phyloP scores from a whole-genome alignment of 2,329 filamentous ascomycete genomes.

The Penicillium aurantiogriseum region DNA sequence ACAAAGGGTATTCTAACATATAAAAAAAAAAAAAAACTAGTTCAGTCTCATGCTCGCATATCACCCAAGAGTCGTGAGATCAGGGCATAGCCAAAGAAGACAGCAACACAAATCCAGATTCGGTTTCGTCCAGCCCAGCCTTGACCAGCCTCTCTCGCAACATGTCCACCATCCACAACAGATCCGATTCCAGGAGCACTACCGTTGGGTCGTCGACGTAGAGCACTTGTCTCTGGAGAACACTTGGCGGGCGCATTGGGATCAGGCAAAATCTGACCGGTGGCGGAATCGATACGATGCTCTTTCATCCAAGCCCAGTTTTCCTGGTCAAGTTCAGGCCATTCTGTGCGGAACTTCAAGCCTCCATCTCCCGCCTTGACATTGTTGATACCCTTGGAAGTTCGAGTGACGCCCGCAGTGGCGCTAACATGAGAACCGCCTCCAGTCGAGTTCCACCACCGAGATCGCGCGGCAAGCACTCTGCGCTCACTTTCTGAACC shows the following conservation, averaged over 20 bases:
- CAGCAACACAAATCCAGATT: slow-evolving; percentile 65
- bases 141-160: slow-evolving; percentile 72
- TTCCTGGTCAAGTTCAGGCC: slow-evolving; percentile 82
- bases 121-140: slow-evolving; percentile 82
- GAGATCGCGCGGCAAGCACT: slow-evolving; percentile 70
- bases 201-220: slow-evolving; percentile 61
- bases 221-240: slow-evolving; percentile 62
- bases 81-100: slow-evolving; percentile 79
- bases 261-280: slow-evolving; percentile 65
- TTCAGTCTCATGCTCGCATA: slow-evolving; percentile 33
- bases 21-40: not conserved
- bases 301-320: slow-evolving; percentile 92
- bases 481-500: slow-evolving; percentile 74
- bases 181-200: slow-evolving; percentile 56
- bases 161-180: slow-evolving; percentile 76
- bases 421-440: slow-evolving; percentile 66
- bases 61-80: slow-evolving; percentile 71
- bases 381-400: slow-evolving; percentile 68
- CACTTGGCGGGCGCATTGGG: slow-evolving; percentile 53
- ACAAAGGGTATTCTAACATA: slow-evolving; percentile 5
- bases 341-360: slow-evolving; percentile 83
- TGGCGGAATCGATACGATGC: slow-evolving; percentile 72
- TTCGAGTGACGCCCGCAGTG: slow-evolving; percentile 51
- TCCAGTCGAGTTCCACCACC: slow-evolving; percentile 97
- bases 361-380: slow-evolving; percentile 91